phyloP scores from a whole-genome alignment of 2,329 filamentous ascomycete genomes.

The Diaporthe sp. region DNA sequence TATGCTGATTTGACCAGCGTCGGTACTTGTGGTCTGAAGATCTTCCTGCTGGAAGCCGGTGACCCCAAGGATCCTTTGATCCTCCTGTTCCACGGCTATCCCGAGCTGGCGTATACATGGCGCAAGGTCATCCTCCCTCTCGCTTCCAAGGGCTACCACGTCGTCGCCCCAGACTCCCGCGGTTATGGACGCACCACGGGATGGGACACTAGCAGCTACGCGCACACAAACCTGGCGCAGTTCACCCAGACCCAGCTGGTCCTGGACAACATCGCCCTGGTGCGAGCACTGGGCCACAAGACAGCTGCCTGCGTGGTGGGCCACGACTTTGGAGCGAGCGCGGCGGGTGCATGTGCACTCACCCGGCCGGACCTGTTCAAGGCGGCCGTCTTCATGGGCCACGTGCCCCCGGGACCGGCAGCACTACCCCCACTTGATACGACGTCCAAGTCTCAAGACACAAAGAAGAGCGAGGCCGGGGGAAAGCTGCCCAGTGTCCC shows the following conservation, averaged over 20 bases:
- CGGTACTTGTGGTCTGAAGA: constrained; percentile 67
- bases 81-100: constrained; percentile 76
- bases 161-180: constrained; percentile 77
- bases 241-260: constrained; percentile 30
- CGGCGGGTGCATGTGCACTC: constrained; percentile 69
- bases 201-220: constrained; percentile 70
- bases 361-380: constrained; percentile 76
- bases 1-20: constrained; percentile 62
- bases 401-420: constrained; percentile 71
- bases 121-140: constrained; percentile 72
- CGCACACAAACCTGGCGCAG: constrained; percentile 72
- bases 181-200: constrained; percentile 77
- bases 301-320: constrained; percentile 67
- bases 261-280: constrained; percentile 57
- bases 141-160: constrained; percentile 73
- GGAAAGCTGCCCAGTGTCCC: background rate
- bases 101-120: constrained; percentile 79
- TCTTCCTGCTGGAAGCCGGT: constrained; percentile 72
- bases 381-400: constrained; percentile 72
- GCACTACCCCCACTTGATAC: background rate
- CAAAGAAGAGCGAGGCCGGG: too few relatives aligned
- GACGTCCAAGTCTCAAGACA: background rate
- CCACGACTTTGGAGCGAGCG: constrained; percentile 76
- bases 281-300: constrained; percentile 69
- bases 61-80: constrained; percentile 65